A percentile compares a stretch with the other conserved stretches of the same genome.
Conservation (phyloP, 2,329 filamentous ascomycete species). For the Endoconidiophora laricicola region DNA sequence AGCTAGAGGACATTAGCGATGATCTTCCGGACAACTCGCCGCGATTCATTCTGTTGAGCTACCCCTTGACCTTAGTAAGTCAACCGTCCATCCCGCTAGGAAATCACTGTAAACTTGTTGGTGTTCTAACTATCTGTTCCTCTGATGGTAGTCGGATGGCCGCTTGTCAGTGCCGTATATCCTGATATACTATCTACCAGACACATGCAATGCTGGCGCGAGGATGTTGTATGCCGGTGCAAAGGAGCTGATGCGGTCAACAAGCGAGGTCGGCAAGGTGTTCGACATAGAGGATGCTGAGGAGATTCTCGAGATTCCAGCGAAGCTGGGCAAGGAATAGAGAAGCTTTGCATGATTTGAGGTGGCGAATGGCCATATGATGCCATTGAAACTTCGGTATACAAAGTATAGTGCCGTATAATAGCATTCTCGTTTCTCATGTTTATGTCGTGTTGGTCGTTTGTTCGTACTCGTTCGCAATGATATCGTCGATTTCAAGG, state of each 20-base stretch:
- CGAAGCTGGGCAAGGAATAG: slow-evolving; percentile 31
- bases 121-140: slow-evolving; percentile 7
- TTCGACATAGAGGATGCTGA: slow-evolving; percentile 71
- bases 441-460: not conserved
- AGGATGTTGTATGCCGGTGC: slow-evolving; percentile 93
- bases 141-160: slow-evolving; percentile 48
- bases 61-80: slow-evolving; percentile 69
- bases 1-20: slow-evolving; percentile 65
- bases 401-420: not conserved
- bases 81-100: not conserved
- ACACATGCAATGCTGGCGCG: slow-evolving; percentile 71
- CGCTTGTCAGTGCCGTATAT: slow-evolving; percentile 83
- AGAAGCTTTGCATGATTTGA: not conserved
- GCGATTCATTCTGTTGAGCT: slow-evolving; percentile 76
- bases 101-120: not conserved
- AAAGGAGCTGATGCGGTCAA: slow-evolving; percentile 89
- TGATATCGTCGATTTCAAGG: slow-evolving; percentile 37
- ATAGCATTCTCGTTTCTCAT: not conserved
- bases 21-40: slow-evolving; percentile 87
- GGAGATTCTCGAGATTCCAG: slow-evolving; percentile 67
- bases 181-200: slow-evolving; percentile 84
- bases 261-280: slow-evolving; percentile 73
- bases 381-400: not conserved
- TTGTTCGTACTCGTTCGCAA: slow-evolving; percentile 22
- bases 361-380: not conserved